Evolutionary conservation across 1,284 basidiomycete species (phyloP).

Genomic region (Meira nashicola): DNA sequence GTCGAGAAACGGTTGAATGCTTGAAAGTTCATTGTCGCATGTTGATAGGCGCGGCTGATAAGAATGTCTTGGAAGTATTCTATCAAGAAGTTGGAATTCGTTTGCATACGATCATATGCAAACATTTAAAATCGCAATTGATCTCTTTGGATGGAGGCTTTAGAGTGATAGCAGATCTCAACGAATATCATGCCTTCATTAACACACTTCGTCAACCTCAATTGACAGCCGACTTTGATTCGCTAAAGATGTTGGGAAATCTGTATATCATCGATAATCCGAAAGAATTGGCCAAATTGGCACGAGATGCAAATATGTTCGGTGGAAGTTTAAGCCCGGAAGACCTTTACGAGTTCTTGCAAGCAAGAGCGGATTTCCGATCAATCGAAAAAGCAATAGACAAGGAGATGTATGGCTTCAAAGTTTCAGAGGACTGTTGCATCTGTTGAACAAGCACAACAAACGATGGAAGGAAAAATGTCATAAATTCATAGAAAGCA

Average conservation of each 20-base stretch:
- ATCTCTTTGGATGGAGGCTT: constrained; percentile 90
- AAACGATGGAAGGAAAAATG: background rate
- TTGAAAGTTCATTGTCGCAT: constrained; percentile 83
- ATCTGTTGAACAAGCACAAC: constrained; percentile 29
- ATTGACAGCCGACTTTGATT: constrained; percentile 80
- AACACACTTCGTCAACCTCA: constrained; percentile 58
- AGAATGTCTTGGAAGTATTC: constrained; percentile 93
- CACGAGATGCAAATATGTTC: constrained; percentile 85
- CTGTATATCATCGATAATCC: constrained; percentile 68
- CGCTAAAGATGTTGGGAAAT: constrained; percentile 92
- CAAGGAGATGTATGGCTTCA: constrained; percentile 52
- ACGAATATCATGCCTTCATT: constrained; percentile 84
- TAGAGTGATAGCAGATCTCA: constrained; percentile 91
- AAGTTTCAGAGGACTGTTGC: constrained; percentile 41
- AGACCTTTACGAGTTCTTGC: constrained; percentile 56
- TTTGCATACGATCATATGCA: constrained; percentile 86
- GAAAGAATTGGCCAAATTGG: constrained; percentile 88
- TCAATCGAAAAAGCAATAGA: constrained; percentile 46
- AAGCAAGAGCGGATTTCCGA: constrained; percentile 42
- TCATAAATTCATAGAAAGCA: background rate
- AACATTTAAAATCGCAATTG: constrained; percentile 93
- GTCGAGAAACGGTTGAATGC: constrained; percentile 76
- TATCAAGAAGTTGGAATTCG: constrained; percentile 94
- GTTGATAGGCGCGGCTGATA: constrained; percentile 84
- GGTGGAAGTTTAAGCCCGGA: constrained; percentile 88